These are phyloP conservation scores for Penstemon newberryi DNA, from an alignment of 257 asterid species.

Conservation along the genomic window DNA sequence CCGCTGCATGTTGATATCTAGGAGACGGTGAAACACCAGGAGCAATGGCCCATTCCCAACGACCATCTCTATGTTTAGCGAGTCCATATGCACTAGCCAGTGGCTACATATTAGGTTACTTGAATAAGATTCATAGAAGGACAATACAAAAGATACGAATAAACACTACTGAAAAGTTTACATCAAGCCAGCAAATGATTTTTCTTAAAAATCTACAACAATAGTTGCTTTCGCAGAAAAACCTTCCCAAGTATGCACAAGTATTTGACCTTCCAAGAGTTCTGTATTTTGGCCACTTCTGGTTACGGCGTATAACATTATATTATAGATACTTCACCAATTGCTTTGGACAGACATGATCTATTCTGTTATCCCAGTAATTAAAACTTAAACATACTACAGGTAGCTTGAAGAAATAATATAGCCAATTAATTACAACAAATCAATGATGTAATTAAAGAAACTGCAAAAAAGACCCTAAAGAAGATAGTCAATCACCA, in stretches of 20 bases:
- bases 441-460: neutral
- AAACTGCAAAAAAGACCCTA: neutral
- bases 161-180: slow-evolving; percentile 17
- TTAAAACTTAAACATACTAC: neutral
- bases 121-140: slow-evolving; percentile 7
- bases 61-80: slow-evolving; percentile 99
- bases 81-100: slow-evolving; percentile 98
- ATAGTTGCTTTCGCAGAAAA: slow-evolving; percentile 3
- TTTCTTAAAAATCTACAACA: slow-evolving; percentile 21
- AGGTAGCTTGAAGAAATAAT: slow-evolving; percentile 5
- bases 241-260: slow-evolving; percentile 18
- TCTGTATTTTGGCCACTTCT: neutral
- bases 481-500: neutral
- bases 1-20: slow-evolving; percentile 99
- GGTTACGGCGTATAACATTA: slow-evolving; percentile 6
- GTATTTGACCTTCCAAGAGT: slow-evolving; percentile 15
- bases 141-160: slow-evolving; percentile 18
- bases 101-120: slow-evolving; percentile 56
- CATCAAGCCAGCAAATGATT: slow-evolving; percentile 11
- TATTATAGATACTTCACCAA: slow-evolving; percentile 15
- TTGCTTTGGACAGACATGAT: slow-evolving; percentile 15
- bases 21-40: slow-evolving; percentile 99
- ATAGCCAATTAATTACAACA: neutral
- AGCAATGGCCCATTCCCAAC: slow-evolving; percentile 99
- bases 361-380: neutral